Percentiles rank a stretch among this genome's conserved stretches.
Evolutionary conservation across 306 rosid genomes (phyloP).

Genomic region (Gastrolobium bilobum): DNA sequence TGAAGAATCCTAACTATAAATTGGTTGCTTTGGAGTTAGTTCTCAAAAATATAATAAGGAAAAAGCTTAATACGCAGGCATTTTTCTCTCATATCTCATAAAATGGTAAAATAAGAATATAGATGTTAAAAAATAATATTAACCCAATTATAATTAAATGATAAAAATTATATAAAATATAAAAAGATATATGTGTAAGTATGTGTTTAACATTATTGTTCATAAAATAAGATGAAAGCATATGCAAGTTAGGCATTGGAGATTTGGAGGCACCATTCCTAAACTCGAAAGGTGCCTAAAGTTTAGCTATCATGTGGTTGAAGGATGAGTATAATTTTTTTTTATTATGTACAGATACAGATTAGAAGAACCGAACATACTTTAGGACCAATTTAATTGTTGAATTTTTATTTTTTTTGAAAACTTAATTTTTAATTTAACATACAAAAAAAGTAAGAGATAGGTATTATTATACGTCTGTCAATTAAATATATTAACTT

Average conservation of each 20-base stretch:
- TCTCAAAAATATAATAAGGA: too few species aligned
- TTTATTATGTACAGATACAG: neutral
- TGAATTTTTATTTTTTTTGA: too few species aligned
- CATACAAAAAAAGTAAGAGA: neutral
- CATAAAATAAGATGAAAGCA: too few species aligned
- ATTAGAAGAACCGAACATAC: conserved; percentile 7
- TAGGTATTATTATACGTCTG: neutral
- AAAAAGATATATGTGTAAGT: too few species aligned
- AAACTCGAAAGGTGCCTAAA: neutral
- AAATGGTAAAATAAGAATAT: too few species aligned
- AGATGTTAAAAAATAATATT: too few species aligned
- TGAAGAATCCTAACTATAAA: neutral
- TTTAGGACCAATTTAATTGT: neutral
- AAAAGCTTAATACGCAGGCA: too few species aligned
- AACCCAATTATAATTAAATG: too few species aligned
- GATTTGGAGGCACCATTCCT: neutral
- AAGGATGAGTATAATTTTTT: neutral
- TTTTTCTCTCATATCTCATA: too few species aligned
- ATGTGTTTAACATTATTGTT: too few species aligned
- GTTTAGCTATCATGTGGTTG: neutral
- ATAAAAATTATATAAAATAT: too few species aligned
- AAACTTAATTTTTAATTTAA: neutral
- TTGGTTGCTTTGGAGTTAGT: neutral
- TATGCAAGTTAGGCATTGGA: too few species aligned
- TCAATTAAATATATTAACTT: neutral